These are phyloP conservation scores for Quercus cerris DNA, from an alignment of 306 rosid genomes.

Conservation along the genomic window DNA sequence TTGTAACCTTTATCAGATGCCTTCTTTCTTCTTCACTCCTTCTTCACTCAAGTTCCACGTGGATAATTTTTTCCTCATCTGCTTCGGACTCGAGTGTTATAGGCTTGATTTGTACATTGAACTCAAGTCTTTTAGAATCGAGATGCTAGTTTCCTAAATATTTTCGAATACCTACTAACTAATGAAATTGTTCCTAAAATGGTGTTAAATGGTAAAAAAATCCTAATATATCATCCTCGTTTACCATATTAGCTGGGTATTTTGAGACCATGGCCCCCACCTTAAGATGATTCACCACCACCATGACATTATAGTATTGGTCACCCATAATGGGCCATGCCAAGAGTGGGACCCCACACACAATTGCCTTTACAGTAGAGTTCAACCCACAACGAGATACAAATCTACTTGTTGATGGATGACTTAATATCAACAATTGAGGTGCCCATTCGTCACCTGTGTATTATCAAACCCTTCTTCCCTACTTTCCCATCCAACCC, in stretches of 20 bases:
- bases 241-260: slow-evolving; percentile 13
- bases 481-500: slow-evolving; percentile 39
- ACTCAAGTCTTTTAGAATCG: too few species aligned
- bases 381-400: slow-evolving; percentile 75
- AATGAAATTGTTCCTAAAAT: too few species aligned
- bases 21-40: too few species aligned
- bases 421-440: slow-evolving; percentile 62
- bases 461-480: slow-evolving; percentile 49
- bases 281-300: slow-evolving; percentile 44
- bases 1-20: slow-evolving; percentile 37
- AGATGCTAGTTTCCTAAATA: too few species aligned
- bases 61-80: too few species aligned
- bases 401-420: slow-evolving; percentile 67
- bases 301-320: slow-evolving; percentile 40
- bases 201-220: too few species aligned
- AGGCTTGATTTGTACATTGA: too few species aligned
- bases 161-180: too few species aligned
- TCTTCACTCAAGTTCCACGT: too few species aligned
- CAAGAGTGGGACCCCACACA: slow-evolving; percentile 43
- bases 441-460: slow-evolving; percentile 58
- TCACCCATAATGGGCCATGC: slow-evolving; percentile 74
- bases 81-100: too few species aligned
- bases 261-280: slow-evolving; percentile 33
- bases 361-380: slow-evolving; percentile 53
- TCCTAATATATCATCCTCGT: slow-evolving; percentile 8